Conservation (phyloP, 441 rosid species). For the Aleurites moluccanus region DNA sequence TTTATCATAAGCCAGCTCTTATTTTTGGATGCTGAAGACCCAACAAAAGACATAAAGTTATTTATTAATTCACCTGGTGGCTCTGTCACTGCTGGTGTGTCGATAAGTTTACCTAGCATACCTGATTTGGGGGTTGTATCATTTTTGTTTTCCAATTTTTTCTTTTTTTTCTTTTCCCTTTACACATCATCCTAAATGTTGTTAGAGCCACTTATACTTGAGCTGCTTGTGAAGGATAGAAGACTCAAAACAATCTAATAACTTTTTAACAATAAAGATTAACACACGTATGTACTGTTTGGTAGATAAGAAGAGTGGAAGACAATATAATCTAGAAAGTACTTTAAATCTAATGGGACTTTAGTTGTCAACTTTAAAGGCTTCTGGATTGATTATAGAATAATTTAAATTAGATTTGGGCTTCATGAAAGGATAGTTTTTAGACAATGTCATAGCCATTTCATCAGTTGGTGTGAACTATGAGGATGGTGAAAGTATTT, state of each 20-base stretch:
- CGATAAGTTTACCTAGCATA: slow-evolving; percentile 1
- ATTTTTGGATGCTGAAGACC: slow-evolving; percentile 81
- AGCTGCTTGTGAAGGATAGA: background rate
- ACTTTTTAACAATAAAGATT: background rate
- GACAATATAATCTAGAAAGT: too few species aligned
- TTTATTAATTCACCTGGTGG: slow-evolving; percentile 97
- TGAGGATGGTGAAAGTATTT: background rate
- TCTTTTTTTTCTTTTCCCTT: too few species aligned
- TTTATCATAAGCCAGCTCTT: slow-evolving; percentile 84
- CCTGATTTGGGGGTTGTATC: background rate
- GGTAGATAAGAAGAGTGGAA: background rate
- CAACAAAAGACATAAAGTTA: slow-evolving; percentile 67
- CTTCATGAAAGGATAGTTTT: background rate
- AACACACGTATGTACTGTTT: too few species aligned
- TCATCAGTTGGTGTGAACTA: background rate
- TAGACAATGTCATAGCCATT: background rate
- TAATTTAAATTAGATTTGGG: background rate
- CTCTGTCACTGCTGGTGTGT: slow-evolving; percentile 84
- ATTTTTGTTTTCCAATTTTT: background rate
- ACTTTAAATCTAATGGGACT: background rate
- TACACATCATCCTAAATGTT: background rate
- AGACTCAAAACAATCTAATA: background rate
- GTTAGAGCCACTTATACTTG: background rate
- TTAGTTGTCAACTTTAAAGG: background rate
- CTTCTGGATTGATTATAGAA: background rate